phyloP scores from a whole-genome alignment of 805 yeast species.

The Soucietia sequanensis region DNA sequence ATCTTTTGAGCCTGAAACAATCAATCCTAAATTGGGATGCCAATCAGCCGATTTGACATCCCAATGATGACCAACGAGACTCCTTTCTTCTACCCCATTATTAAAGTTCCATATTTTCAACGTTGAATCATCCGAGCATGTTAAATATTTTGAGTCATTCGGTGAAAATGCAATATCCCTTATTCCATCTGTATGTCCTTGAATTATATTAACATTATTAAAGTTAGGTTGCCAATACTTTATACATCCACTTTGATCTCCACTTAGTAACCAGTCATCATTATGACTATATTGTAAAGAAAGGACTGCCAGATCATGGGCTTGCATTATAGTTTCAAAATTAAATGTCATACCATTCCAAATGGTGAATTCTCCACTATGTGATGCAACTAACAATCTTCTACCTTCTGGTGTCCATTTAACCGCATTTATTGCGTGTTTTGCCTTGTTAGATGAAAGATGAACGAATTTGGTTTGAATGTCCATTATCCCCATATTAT shows the following conservation, averaged over 20 bases:
- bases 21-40: conserved; percentile 86
- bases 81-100: conserved; percentile 78
- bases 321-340: conserved; percentile 97
- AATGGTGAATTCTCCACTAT: conserved; percentile 91
- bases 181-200: conserved; percentile 76
- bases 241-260: conserved; percentile 87
- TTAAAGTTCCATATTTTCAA: conserved; percentile 94
- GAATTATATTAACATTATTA: conserved; percentile 83
- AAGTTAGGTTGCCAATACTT: conserved; percentile 98
- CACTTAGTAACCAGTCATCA: conserved; percentile 92
- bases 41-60: conserved; percentile 97
- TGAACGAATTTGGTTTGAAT: conserved; percentile 82
- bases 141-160: conserved; percentile 86
- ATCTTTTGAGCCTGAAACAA: conserved; percentile 94
- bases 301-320: conserved; percentile 89
- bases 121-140: conserved; percentile 89
- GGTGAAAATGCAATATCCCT: conserved; percentile 89
- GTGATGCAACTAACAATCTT: conserved; percentile 82
- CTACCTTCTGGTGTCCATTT: conserved; percentile 98
- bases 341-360: conserved; percentile 97
- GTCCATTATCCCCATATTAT: conserved; percentile 54
- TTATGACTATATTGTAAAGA: conserved; percentile 79
- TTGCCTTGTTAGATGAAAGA: conserved; percentile 84
- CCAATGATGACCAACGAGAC: conserved; percentile 94
- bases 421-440: conserved; percentile 86